Evolutionary conservation across 768 basidiomycete species (phyloP).

Genomic region (Rhodotorula sphaerocarpa): DNA sequence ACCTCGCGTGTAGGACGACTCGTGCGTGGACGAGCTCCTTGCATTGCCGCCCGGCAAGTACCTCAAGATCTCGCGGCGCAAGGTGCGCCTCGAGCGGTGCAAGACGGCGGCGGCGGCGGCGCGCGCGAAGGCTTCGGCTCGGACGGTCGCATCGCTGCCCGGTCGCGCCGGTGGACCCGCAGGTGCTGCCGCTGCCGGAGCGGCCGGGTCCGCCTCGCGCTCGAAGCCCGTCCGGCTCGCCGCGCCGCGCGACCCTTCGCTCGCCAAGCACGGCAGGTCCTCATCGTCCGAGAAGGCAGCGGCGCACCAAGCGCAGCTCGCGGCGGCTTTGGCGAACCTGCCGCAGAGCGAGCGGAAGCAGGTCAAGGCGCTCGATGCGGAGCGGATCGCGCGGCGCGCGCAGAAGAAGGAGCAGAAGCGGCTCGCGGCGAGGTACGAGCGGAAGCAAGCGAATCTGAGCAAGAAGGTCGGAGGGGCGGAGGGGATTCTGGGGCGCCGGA

Average conservation of each 20-base stretch:
- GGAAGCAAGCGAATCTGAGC: conserved; percentile 25
- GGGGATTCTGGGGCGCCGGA: conserved; percentile 23
- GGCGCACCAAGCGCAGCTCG: conserved; percentile 74
- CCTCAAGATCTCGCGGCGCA: conserved; percentile 87
- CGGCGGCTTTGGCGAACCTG: conserved; percentile 64
- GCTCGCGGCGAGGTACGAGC: conserved; percentile 29
- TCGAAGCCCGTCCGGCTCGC: conserved; percentile 18
- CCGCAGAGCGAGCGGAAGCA: conserved; percentile 79
- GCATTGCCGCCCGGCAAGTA: conserved; percentile 61
- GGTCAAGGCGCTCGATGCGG: conserved; percentile 67
- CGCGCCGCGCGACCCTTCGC: conserved; percentile 33
- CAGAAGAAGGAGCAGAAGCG: conserved; percentile 39
- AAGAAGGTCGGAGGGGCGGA: conserved; percentile 23
- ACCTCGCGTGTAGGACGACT: conserved; percentile 59
- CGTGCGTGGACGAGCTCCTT: conserved; percentile 85
- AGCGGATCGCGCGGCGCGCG: conserved; percentile 64
- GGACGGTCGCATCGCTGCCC: conserved; percentile 23
- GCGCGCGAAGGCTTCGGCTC: conserved; percentile 27
- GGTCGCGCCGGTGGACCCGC: conserved; percentile 30
- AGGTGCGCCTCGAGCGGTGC: conserved; percentile 81
- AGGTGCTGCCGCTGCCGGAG: not conserved
- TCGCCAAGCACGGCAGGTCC: conserved; percentile 14
- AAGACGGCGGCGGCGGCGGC: conserved; percentile 54
- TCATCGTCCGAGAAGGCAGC: conserved; percentile 47
- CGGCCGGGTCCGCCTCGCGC: too few relatives aligned